Percentiles rank a stretch among this genome's conserved stretches.
phyloP scores from a whole-genome alignment of 2,329 filamentous ascomycete species.

The Ceratocystis harringtonii region DNA sequence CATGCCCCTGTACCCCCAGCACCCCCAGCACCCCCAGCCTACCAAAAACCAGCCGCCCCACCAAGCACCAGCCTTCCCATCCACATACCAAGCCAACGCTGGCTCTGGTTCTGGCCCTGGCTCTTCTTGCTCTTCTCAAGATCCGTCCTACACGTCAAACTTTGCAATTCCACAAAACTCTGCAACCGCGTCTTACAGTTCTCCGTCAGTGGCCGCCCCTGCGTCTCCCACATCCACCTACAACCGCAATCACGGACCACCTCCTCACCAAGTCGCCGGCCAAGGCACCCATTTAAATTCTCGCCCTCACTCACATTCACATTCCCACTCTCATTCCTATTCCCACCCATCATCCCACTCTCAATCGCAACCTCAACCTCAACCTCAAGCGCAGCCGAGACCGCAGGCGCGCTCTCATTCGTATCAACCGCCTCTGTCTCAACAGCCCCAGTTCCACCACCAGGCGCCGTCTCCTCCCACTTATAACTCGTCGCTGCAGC shows the following conservation, averaged over 20 bases:
- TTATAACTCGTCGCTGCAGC: conserved; percentile 19
- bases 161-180: conserved; percentile 13
- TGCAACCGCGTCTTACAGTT: conserved; percentile 5
- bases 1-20: conserved; percentile 15
- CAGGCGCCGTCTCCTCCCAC: background rate
- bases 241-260: background rate
- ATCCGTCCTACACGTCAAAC: conserved; percentile 5
- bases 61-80: conserved; percentile 8
- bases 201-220: conserved; percentile 14
- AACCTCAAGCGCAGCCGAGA: conserved; percentile 19
- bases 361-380: conserved; percentile 19
- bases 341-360: conserved; percentile 10
- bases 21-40: conserved; percentile 13
- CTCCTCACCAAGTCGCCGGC: background rate
- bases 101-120: background rate
- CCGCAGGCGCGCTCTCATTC: conserved; percentile 13
- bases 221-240: background rate
- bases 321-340: conserved; percentile 6
- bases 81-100: conserved; percentile 1
- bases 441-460: background rate
- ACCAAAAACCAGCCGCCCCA: conserved; percentile 7
- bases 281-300: conserved; percentile 3
- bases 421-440: conserved; percentile 9
- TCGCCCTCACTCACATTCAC: background rate
- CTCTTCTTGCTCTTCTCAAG: background rate